These are phyloP conservation scores for Artemisia argyi DNA, from an alignment of 129 eudicot species.

Conservation along the genomic window DNA sequence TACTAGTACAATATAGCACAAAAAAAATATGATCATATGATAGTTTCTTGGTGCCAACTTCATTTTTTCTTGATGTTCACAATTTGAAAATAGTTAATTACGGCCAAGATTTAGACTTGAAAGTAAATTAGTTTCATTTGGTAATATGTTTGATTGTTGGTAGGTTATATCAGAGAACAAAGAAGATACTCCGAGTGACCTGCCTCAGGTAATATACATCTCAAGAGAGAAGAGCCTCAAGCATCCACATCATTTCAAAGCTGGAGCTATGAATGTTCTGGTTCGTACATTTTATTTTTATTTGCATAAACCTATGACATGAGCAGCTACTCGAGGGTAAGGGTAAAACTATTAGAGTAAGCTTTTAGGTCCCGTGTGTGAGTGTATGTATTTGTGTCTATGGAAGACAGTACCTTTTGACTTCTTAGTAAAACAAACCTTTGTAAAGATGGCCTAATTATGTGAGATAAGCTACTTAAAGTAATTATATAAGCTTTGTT, in stretches of 20 bases:
- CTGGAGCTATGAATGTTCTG: conserved; percentile 80
- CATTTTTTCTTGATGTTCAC: no score
- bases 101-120: no score
- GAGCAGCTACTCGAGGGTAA: no score
- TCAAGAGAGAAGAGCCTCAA: conserved; percentile 67
- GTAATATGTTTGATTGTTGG: conserved; percentile 7
- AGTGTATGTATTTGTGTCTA: not conserved
- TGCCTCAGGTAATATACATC: conserved; percentile 63
- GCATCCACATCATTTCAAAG: conserved; percentile 71
- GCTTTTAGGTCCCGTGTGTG: not conserved
- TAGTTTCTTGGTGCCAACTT: no score
- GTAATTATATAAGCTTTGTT: no score
- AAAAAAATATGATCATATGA: no score
- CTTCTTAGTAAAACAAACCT: no score
- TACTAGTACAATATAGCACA: no score
- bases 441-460: no score
- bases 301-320: not conserved
- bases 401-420: no score
- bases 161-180: conserved; percentile 52
- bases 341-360: not conserved
- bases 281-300: conserved; percentile 22
- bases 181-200: conserved; percentile 27
- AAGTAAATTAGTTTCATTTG: not conserved
- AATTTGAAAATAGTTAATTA: no score
- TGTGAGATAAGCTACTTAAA: no score